Conservation (phyloP, 495 filamentous ascomycete genomes). For the Neurospora terricola region DNA sequence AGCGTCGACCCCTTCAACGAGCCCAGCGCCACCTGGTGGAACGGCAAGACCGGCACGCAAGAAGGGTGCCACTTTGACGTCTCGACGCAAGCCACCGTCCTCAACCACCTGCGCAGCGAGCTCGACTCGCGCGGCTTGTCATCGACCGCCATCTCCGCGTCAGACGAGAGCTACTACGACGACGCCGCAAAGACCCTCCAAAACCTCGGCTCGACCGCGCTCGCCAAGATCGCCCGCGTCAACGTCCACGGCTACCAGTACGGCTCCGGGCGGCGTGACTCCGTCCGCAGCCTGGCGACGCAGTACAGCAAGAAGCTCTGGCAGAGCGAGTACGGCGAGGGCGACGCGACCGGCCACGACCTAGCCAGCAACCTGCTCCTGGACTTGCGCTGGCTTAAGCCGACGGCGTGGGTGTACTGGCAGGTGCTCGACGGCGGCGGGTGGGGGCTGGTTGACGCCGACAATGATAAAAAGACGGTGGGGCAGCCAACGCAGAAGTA, state of each 20-base stretch:
- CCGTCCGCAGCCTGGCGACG: conserved; percentile 12
- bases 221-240: conserved; percentile 16
- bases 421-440: conserved; percentile 26
- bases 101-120: conserved; percentile 15
- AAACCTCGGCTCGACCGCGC: conserved; percentile 14
- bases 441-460: conserved; percentile 26
- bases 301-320: conserved; percentile 22
- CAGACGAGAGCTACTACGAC: conserved; percentile 25
- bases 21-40: conserved; percentile 28
- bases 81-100: conserved; percentile 16
- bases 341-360: conserved; percentile 20
- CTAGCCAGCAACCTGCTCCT: conserved; percentile 26
- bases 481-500: conserved; percentile 23
- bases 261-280: conserved; percentile 15
- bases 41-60: conserved; percentile 23
- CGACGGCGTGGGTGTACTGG: conserved; percentile 34
- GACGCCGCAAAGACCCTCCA: conserved; percentile 21
- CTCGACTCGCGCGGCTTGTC: conserved; percentile 19
- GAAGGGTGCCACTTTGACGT: conserved; percentile 27
- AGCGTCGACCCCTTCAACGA: conserved; percentile 32
- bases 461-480: conserved; percentile 20
- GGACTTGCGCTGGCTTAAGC: conserved; percentile 27
- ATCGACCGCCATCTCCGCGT: conserved; percentile 17
- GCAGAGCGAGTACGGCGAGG: conserved; percentile 33
- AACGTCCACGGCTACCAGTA: conserved; percentile 34